These are phyloP conservation scores for Picochlorum sp. DNA, from an alignment of 139 green algal genomes.

Conservation along the genomic window DNA sequence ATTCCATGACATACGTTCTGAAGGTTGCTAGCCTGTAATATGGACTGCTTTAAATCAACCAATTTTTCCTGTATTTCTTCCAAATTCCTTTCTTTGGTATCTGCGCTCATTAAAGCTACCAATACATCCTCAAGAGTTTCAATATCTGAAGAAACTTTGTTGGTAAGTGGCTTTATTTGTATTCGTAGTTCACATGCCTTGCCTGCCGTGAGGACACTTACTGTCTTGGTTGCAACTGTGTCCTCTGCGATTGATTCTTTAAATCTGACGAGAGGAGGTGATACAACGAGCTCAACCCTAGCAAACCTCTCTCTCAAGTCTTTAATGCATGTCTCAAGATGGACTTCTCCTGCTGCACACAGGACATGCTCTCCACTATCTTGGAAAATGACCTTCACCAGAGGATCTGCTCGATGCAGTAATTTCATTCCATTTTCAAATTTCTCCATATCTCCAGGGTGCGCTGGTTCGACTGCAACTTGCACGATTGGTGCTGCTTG, in stretches of 20 bases:
- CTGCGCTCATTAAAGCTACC: constrained; percentile 1
- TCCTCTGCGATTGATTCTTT: constrained; percentile 9
- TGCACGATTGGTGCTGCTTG: constrained; percentile 83
- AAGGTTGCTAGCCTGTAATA: constrained; percentile 2
- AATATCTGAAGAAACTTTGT: constrained; percentile 38
- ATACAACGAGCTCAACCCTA: constrained; percentile 76
- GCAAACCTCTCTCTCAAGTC: constrained; percentile 92
- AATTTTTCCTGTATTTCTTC: neutral
- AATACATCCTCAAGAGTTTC: constrained; percentile 49
- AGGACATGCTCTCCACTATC: constrained; percentile 84
- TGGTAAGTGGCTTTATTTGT: constrained; percentile 53
- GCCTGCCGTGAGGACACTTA: constrained; percentile 70
- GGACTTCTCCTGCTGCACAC: constrained; percentile 80
- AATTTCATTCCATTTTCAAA: constrained; percentile 79
- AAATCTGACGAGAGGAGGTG: constrained; percentile 88
- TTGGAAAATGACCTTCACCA: constrained; percentile 55
- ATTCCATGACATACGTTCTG: constrained; percentile 23
- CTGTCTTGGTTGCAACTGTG: constrained; percentile 24
- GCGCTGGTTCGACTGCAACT: constrained; percentile 85
- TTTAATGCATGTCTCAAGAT: constrained; percentile 92
- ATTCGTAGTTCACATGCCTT: constrained; percentile 58
- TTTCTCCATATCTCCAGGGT: constrained; percentile 62
- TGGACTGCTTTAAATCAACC: constrained; percentile 9
- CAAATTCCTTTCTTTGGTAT: neutral
- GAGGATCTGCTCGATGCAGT: constrained; percentile 87